Evolutionary conservation across 257 asterid genomes (phyloP), one percentile per base, ranked within the genome.

Genomic region (Lycium barbarum): DNA sequence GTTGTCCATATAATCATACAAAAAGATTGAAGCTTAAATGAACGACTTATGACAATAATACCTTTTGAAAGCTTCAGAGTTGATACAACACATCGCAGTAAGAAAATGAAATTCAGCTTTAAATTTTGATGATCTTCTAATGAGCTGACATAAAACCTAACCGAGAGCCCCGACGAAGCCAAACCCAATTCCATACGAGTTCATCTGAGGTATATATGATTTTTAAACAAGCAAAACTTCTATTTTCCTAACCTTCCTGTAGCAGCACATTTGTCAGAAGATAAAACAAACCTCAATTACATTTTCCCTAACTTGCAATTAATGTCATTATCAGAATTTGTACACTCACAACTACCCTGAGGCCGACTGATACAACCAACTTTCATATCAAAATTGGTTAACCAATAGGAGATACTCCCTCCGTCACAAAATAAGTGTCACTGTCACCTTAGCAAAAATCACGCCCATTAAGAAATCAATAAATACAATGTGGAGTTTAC

Each of bases 201-300:
- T 51, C 47, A 6, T 76, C 63, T 53, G 14, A 33, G 82, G 63
- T 76, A 76, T 51, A 26, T 22, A 76, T 26, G 47, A 47, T 51
- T 51, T 53, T 11, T 7, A 51, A 9, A 51, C 82, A 22, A 76
- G 45, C 14, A 51, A 76, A 26, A 13, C 62, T 7, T 74, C 3
- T 6, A n/a, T 76, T 74, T 76, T 22, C 45, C 82, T 76, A 26
- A 76, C 22, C 2, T 76, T 13, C 47, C 26, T 4, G 82, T 26
- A 26, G 33, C 12, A 53, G 62, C 82, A 76, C 26, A 26, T 26
- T 76, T 51, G 9, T 22, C 61, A 49, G 62, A 74, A 74, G 61
- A 74, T 49, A 43, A 74, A 74, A 74, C 20, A 43, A 74, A 74
- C 61, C 81, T 74, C 81, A 49, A 49, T 7, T 13, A 20, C 81